Base-by-base conservation (phyloP, 192 early-diverging fungal species). In the Phlyctochytrium bullatum region DNA sequence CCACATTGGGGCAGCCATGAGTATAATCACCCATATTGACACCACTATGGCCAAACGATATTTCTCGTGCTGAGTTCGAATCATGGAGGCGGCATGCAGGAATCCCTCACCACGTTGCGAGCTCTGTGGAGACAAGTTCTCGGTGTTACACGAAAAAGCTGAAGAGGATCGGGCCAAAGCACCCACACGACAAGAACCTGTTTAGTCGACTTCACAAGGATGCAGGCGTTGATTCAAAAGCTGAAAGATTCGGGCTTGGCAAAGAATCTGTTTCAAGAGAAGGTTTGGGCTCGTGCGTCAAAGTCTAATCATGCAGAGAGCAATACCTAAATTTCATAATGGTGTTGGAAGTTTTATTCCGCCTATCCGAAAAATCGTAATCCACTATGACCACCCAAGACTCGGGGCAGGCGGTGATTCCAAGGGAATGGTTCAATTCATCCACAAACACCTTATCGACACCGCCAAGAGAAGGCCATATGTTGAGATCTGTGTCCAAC, bases 1-100 rank as follows among this genome's bases (percentile, higher is more conserved):
- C 92, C 92, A 94, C 29, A 92, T 78, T 0, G 92, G 92, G 14
- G 89, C 51, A 1, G 78, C 86, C 28, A 90, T 27, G 25, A 90
- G 61, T 28, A 92, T 72, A 1, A 90, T 76, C 3, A 61, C 63
- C 78, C 85, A 81, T 34, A 92, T 62, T 20, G 68, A 68, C 24
- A 59, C 30, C 1, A 80, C 34, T 23, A 80, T 76, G 27, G 36
- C n/a, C 17, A 32, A 56, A 16, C 77, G 73, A 47, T 20, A 14
- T 20, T 14, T 20, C 20, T 47, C 40, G 20, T 47, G n/a, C n/a
- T n/a, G n/a, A n/a, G n/a, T n/a, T n/a, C n/a, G n/a, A n/a, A n/a
- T n/a, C n/a, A n/a, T n/a, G n/a, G 40, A 47, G 40, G 20, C 40
- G 20, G 40, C 40, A 47, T 47, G n/a, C n/a, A n/a, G n/a, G n/a